phyloP scores from a whole-genome alignment of 2,329 filamentous ascomycete species.

The Corniculantispora saksenae region DNA sequence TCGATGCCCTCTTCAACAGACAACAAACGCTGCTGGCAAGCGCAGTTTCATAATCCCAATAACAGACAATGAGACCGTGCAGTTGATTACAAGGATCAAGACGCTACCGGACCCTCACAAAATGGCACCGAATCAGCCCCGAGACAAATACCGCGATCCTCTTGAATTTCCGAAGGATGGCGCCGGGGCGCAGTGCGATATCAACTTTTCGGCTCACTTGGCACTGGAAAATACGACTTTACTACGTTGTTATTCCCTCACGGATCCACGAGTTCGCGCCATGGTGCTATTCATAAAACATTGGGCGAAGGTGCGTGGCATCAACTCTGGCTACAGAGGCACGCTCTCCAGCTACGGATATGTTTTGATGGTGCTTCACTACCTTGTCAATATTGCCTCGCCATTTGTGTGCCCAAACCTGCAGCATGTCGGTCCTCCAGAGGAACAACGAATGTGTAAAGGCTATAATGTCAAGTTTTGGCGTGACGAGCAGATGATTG shows the following conservation, averaged over 20 bases:
- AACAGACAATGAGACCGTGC: conserved; percentile 31
- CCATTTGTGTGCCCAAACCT: conserved; percentile 86
- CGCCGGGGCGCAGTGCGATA: conserved; percentile 84
- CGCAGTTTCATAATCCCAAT: conserved; percentile 39
- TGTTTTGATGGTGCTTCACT: conserved; percentile 89
- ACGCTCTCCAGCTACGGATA: conserved; percentile 90
- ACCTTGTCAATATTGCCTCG: conserved; percentile 76
- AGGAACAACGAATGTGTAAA: conserved; percentile 47
- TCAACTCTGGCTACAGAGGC: conserved; percentile 84
- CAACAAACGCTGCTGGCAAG: conserved; percentile 11
- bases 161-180: conserved; percentile 78
- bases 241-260: conserved; percentile 78
- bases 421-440: conserved; percentile 56
- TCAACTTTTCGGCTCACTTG: conserved; percentile 86
- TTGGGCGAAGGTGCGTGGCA: conserved; percentile 82
- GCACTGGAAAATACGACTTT: conserved; percentile 82
- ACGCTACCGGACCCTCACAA: conserved; percentile 51
- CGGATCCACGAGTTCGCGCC: conserved; percentile 73
- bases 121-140: conserved; percentile 51
- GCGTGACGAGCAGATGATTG: conserved; percentile 71
- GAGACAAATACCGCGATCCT: conserved; percentile 56
- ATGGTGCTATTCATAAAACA: conserved; percentile 86
- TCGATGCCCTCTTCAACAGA: conserved; percentile 36
- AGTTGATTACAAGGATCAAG: conserved; percentile 45
- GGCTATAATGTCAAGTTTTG: conserved; percentile 77